Evolutionary conservation across 371 early-diverging fungal genomes (phyloP).

Genomic region (Capniomyces stellatus): DNA sequence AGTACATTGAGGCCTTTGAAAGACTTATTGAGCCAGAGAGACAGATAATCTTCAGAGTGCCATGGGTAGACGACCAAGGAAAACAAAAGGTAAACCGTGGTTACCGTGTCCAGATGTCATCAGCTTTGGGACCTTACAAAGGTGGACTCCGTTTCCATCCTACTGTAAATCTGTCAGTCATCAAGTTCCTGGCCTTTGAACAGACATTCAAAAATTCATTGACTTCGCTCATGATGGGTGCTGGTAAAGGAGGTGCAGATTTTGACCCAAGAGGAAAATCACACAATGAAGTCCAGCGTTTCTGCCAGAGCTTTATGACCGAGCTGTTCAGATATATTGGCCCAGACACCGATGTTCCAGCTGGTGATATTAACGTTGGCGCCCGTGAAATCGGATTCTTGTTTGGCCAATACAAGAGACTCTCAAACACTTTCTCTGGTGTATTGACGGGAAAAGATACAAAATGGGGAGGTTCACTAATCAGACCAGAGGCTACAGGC

Average conservation of each 20-base stretch:
- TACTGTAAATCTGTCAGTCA: conserved; percentile 25
- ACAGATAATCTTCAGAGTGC: conserved; percentile 25
- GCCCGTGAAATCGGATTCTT: conserved; percentile 27
- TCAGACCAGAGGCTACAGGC: conserved; percentile 29
- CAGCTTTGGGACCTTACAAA: conserved; percentile 30
- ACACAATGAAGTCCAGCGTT: conserved; percentile 26
- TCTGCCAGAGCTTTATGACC: conserved; percentile 28
- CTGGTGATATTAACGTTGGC: conserved; percentile 28
- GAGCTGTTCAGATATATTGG: conserved; percentile 28
- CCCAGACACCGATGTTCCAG: conserved; percentile 26
- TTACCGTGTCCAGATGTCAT: conserved; percentile 29
- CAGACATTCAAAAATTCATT: conserved; percentile 31
- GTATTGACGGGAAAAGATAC: conserved; percentile 27
- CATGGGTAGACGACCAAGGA: conserved; percentile 27
- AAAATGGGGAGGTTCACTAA: conserved; percentile 27
- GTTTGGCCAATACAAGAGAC: conserved; percentile 28
- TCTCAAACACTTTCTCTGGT: conserved; percentile 24
- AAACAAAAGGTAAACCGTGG: conserved; percentile 26
- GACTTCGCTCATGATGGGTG: conserved; percentile 28
- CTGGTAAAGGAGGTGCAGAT: conserved; percentile 27
- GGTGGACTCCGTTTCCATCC: conserved; percentile 30
- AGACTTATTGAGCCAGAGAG: conserved; percentile 27
- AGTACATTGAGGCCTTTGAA: conserved; percentile 23
- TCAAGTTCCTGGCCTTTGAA: conserved; percentile 29
- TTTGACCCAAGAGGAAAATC: conserved; percentile 26